Base-by-base conservation (phyloP, 177 flowering plant species). In the Vitis hybrid region DNA sequence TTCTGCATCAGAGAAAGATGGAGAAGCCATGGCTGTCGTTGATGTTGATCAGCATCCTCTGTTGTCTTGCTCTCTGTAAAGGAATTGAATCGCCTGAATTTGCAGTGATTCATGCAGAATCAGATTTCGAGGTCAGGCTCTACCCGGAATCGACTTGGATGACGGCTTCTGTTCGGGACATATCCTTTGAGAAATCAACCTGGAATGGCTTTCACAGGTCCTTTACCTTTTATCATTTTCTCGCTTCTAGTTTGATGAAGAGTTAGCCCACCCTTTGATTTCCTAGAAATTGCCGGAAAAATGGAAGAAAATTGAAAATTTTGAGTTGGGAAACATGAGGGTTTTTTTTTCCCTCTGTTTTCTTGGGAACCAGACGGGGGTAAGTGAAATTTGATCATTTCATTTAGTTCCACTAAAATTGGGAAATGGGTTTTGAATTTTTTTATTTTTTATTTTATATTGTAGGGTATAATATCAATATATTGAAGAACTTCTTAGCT, bases 141-240 rank as follows among this genome's bases (percentile, higher is more conserved):
- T 86, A 87, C 82, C 60, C 74, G 29, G 79, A 82, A 10, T 75
- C 89, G 26, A 63, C 81, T 0, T 89, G 94, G 94, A 86, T 89
- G 81, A 78, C 91, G 20, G 90, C 91, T 55, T 65, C 80, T 2
- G 85, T 74, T 51, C 74, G 55, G 20, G 80, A 73, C 19, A 64
- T 79, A 67, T 89, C 94, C 57, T 89, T 89, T 68, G 81, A 77
- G 14, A 83, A 77, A 58, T 84, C 93, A 60, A 87, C 91, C 45
- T 68, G 65, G 60, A 57, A 51, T 55, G 93, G 93, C 65, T 87
- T 86, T 60, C 93, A 89, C 79, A 81, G 93, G 91, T 89, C 4
- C 22, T 10, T 39, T 60, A 61, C 11, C 22, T 10, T 6, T n/a
- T 31, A 49, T 51, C 10, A 20, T 12, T 45, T 14, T 10, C 6